Evolutionary conservation across 1,284 basidiomycete genomes (phyloP).

Genomic region (Pyrrhoderma lamaoense): DNA sequence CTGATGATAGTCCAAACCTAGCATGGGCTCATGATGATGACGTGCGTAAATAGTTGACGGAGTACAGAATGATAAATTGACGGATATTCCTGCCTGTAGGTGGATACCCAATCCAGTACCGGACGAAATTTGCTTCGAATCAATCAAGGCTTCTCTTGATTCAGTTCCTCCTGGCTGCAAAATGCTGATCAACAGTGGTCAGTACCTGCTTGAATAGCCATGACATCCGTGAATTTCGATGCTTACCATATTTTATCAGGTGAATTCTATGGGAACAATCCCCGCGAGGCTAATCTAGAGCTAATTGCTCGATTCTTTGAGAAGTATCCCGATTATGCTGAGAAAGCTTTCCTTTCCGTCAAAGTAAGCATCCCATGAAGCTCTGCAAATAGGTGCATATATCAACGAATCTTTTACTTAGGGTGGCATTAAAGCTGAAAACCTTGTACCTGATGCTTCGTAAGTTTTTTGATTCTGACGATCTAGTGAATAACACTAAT

Average conservation of each 20-base stretch:
- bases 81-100: slow-evolving; percentile 20
- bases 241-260: slow-evolving; percentile 20
- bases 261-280: slow-evolving; percentile 37
- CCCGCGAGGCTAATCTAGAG: slow-evolving; percentile 34
- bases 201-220: slow-evolving; percentile 13
- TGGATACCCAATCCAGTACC: slow-evolving; percentile 35
- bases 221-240: neutral
- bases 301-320: slow-evolving; percentile 39
- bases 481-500: neutral
- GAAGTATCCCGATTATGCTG: slow-evolving; percentile 46
- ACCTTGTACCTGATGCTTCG: slow-evolving; percentile 24
- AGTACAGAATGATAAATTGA: neutral
- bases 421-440: slow-evolving; percentile 31
- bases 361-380: slow-evolving; percentile 24
- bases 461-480: slow-evolving; percentile 18
- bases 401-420: slow-evolving; percentile 25
- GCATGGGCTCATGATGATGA: slow-evolving; percentile 53
- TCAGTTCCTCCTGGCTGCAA: slow-evolving; percentile 40
- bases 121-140: slow-evolving; percentile 51
- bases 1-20: slow-evolving; percentile 15
- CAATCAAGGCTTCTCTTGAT: slow-evolving; percentile 57
- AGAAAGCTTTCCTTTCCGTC: slow-evolving; percentile 42
- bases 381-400: neutral
- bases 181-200: slow-evolving; percentile 42
- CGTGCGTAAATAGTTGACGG: slow-evolving; percentile 27